A percentile compares a stretch with the other conserved stretches of the same genome.
phyloP scores from a whole-genome alignment of 176 grass and related monocot genomes.

The Ampelocalamus luodianensis region DNA sequence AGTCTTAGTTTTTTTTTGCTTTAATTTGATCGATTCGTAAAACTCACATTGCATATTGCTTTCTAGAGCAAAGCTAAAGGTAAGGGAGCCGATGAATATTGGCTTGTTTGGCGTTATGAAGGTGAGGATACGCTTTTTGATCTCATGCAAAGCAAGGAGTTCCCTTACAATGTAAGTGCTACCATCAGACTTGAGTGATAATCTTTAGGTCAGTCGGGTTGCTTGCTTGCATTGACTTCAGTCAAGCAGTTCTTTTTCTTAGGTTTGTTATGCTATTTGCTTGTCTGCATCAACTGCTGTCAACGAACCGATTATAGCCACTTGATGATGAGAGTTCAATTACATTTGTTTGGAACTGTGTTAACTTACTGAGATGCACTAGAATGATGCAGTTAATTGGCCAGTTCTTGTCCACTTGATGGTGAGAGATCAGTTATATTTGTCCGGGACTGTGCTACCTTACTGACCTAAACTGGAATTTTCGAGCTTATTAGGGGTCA shows the following conservation, averaged over 20 bases:
- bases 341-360: slow-evolving; percentile 13
- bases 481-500: neutral
- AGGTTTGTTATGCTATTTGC: neutral
- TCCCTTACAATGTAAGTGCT: slow-evolving; percentile 95
- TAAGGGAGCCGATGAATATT: slow-evolving; percentile 84
- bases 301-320: neutral
- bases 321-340: neutral
- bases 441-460: neutral
- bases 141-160: slow-evolving; percentile 95
- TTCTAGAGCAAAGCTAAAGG: slow-evolving; percentile 83
- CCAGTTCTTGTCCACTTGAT: neutral
- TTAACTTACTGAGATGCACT: slow-evolving; percentile 3
- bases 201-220: neutral
- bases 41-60: neutral
- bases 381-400: neutral
- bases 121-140: slow-evolving; percentile 82
- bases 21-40: neutral
- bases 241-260: slow-evolving; percentile 6
- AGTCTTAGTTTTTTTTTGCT: neutral
- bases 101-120: slow-evolving; percentile 90
- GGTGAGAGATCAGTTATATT: neutral
- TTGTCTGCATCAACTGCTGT: slow-evolving; percentile 21
- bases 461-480: neutral
- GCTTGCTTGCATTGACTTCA: neutral
- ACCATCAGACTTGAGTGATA: neutral